phyloP scores from a whole-genome alignment of 2,329 filamentous ascomycete genomes.

The Stemphylium beticola region DNA sequence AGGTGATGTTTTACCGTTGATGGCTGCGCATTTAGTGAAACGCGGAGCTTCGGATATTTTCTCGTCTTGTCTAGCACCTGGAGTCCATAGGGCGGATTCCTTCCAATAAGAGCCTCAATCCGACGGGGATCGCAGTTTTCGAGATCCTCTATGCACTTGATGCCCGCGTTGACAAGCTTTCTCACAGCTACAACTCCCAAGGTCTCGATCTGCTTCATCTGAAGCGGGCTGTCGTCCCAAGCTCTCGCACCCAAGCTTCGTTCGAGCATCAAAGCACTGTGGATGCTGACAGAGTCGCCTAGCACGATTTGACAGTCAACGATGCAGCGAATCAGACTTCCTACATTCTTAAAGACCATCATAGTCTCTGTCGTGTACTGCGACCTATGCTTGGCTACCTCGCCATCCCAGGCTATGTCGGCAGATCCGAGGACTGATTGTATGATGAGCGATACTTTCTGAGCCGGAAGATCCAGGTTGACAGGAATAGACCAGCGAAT shows the following conservation, averaged over 20 bases:
- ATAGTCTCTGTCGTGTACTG: conserved; percentile 67
- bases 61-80: conserved; percentile 69
- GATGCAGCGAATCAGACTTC: conserved; percentile 75
- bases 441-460: conserved; percentile 80
- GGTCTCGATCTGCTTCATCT: conserved; percentile 81
- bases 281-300: conserved; percentile 70
- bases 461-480: conserved; percentile 67
- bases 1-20: conserved; percentile 45
- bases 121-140: conserved; percentile 69
- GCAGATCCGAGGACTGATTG: conserved; percentile 74
- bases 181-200: conserved; percentile 78
- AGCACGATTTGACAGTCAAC: conserved; percentile 71
- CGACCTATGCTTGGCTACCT: conserved; percentile 59
- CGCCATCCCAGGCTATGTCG: conserved; percentile 61
- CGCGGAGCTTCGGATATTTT: conserved; percentile 72
- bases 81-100: conserved; percentile 82
- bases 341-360: conserved; percentile 70
- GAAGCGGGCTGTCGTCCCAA: conserved; percentile 83
- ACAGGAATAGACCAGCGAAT: conserved; percentile 76
- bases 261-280: conserved; percentile 76
- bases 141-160: conserved; percentile 75
- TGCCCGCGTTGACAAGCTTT: conserved; percentile 73
- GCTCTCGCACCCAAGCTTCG: conserved; percentile 75
- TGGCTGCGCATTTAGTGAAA: conserved; percentile 59
- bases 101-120: conserved; percentile 78